A percentile compares a stretch with the other conserved stretches of the same genome.
These are phyloP conservation scores for Daldinia concentrica DNA, from an alignment of 495 filamentous ascomycete species.

Conservation along the genomic window DNA sequence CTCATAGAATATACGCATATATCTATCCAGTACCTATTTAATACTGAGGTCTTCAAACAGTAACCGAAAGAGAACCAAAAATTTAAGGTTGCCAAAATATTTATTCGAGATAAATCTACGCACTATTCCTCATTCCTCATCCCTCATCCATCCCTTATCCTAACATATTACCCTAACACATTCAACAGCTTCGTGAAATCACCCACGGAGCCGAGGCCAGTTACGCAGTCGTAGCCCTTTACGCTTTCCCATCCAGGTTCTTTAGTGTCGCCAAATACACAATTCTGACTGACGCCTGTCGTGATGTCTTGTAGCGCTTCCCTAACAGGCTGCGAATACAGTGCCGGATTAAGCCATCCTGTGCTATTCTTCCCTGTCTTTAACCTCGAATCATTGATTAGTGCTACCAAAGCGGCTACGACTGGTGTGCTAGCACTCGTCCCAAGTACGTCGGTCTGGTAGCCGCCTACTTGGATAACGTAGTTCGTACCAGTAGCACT, in stretches of 20 bases:
- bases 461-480: slow-evolving; percentile 48
- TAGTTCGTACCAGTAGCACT: slow-evolving; percentile 53
- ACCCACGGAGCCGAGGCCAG: slow-evolving; percentile 51
- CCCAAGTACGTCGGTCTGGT: slow-evolving; percentile 48
- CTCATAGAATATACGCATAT: not conserved
- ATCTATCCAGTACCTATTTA: not conserved
- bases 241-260: slow-evolving; percentile 49
- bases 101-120: too few species aligned
- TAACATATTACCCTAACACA: slow-evolving; percentile 32
- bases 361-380: slow-evolving; percentile 50
- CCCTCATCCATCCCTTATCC: not conserved
- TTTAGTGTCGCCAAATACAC: slow-evolving; percentile 42
- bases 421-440: slow-evolving; percentile 56
- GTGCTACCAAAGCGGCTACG: slow-evolving; percentile 51
- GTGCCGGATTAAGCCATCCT: slow-evolving; percentile 52
- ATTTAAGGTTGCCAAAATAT: too few species aligned
- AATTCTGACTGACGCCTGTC: slow-evolving; percentile 48
- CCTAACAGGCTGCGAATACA: slow-evolving; percentile 47
- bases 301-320: slow-evolving; percentile 48
- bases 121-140: too few species aligned
- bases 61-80: too few species aligned
- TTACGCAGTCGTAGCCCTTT: slow-evolving; percentile 51
- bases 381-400: slow-evolving; percentile 54
- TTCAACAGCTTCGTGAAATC: slow-evolving; percentile 49
- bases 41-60: not conserved